Conservation (phyloP, 2,329 filamentous ascomycete genomes). For the Magnaporthiopsis rhizophila region DNA sequence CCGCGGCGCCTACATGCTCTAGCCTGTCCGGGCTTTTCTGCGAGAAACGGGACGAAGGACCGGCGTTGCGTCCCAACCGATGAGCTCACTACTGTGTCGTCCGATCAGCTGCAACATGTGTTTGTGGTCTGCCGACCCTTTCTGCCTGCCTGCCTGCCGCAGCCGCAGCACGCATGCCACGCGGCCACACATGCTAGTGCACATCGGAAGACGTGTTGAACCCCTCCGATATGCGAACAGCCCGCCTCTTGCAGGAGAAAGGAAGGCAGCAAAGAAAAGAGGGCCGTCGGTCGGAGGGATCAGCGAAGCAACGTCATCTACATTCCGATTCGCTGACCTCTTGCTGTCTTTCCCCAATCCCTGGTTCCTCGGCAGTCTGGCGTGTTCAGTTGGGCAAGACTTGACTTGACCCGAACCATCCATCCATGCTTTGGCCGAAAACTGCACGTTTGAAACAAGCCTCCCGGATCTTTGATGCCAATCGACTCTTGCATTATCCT, state of each 20-base stretch:
- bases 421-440: neutral
- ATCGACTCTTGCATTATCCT: neutral
- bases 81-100: no score
- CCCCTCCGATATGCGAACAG: neutral
- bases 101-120: no score
- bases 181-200: neutral
- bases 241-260: neutral
- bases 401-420: no score
- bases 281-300: no score
- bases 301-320: neutral
- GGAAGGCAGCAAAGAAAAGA: neutral
- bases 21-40: no score
- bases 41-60: no score
- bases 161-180: neutral
- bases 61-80: no score
- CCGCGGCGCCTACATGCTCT: no score
- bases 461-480: neutral
- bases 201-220: neutral
- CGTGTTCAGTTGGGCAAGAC: no score
- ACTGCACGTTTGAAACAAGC: neutral
- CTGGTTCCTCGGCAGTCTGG: neutral
- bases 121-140: no score
- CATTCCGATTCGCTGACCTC: neutral
- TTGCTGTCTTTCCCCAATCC: neutral
- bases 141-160: no score